phyloP scores from a whole-genome alignment of 202 grass and related monocot species.

The Musa balbisiana region DNA sequence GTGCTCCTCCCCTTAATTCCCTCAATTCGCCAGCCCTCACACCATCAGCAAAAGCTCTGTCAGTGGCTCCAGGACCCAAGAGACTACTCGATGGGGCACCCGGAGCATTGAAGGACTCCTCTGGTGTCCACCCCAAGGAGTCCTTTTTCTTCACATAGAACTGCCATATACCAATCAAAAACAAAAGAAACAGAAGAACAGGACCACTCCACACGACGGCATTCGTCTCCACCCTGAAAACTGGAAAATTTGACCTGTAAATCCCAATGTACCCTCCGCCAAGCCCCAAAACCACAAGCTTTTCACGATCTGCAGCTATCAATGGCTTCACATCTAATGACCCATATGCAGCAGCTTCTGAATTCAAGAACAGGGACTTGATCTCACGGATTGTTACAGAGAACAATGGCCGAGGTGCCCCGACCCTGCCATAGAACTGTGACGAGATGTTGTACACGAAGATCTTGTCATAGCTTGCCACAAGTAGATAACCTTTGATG shows the following conservation, averaged over 20 bases:
- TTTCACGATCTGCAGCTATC: conserved; percentile 58
- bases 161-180: conserved; percentile 93
- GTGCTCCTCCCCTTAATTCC: conserved; percentile 31
- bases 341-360: conserved; percentile 15
- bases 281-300: conserved; percentile 83
- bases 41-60: conserved; percentile 47
- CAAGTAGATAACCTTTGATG: conserved; percentile 75
- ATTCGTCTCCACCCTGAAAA: conserved; percentile 68
- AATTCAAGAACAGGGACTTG: conserved; percentile 61
- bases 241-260: conserved; percentile 73
- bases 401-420: conserved; percentile 59
- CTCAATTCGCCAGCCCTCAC: conserved; percentile 37
- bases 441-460: conserved; percentile 88
- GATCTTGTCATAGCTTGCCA: conserved; percentile 69
- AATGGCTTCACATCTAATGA: conserved; percentile 44
- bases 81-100: conserved; percentile 37
- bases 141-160: conserved; percentile 99
- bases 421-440: conserved; percentile 74
- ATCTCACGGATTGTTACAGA: conserved; percentile 57
- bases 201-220: conserved; percentile 93
- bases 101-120: conserved; percentile 70
- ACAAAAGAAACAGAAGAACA: conserved; percentile 70
- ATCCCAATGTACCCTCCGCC: conserved; percentile 64
- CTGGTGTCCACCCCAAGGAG: conserved; percentile 67
- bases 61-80: conserved; percentile 43